Percentiles rank a stretch among this genome's conserved stretches.
These are phyloP conservation scores for Pythium folliculosum DNA, from an alignment of 352 stramenopile genomes.

Conservation along the genomic window DNA sequence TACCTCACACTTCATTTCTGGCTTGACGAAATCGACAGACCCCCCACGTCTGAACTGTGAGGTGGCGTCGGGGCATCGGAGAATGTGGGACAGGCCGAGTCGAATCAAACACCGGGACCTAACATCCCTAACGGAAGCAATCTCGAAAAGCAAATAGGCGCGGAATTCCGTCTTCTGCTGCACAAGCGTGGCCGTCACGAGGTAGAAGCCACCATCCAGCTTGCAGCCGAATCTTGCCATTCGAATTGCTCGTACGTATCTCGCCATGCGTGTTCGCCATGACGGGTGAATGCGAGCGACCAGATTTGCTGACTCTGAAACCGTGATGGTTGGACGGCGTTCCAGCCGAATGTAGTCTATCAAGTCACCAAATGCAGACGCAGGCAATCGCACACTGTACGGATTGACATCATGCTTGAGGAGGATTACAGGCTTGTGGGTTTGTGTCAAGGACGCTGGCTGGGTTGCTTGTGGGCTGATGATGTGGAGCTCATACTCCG, in stretches of 20 bases:
- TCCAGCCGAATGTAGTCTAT: slow-evolving; percentile 33
- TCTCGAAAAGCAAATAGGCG: slow-evolving; percentile 47
- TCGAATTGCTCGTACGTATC: slow-evolving; percentile 51
- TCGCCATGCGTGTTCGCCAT: slow-evolving; percentile 42
- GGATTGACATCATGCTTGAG: slow-evolving; percentile 55
- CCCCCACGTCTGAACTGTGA: no score
- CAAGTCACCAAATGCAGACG: slow-evolving; percentile 48
- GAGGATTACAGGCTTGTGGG: slow-evolving; percentile 16
- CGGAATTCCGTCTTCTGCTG: slow-evolving; percentile 68
- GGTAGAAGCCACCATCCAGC: slow-evolving; percentile 37
- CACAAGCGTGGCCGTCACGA: slow-evolving; percentile 46
- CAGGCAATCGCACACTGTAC: slow-evolving; percentile 44
- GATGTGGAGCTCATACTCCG: slow-evolving; percentile 27
- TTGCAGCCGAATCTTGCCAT: slow-evolving; percentile 47
- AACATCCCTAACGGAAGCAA: slow-evolving; percentile 27
- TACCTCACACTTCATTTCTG: not conserved
- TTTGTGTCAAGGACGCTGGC: not conserved
- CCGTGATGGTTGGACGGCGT: not conserved
- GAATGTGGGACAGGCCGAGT: slow-evolving; percentile 46
- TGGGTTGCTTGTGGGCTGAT: not conserved
- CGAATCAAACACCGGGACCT: slow-evolving; percentile 35
- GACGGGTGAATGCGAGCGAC: slow-evolving; percentile 22
- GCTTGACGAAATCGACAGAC: not conserved
- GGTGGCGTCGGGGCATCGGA: slow-evolving; percentile 36
- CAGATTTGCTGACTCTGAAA: not conserved